These are phyloP conservation scores for Ogataea nitratoaversa DNA, from an alignment of 805 yeast species.

Conservation along the genomic window DNA sequence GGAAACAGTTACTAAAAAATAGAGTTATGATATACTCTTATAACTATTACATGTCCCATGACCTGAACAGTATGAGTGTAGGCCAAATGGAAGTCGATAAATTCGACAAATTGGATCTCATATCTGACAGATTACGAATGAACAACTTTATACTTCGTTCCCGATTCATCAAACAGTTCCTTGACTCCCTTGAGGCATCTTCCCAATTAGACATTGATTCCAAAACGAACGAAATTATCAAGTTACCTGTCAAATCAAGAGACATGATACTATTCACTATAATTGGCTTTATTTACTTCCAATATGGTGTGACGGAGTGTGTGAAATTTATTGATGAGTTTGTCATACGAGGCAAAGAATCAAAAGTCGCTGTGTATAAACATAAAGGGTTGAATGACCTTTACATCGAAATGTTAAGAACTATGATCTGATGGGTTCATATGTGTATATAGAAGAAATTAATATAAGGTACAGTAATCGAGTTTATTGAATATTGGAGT, in stretches of 20 bases:
- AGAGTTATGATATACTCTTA: background rate
- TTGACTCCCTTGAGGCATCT: background rate
- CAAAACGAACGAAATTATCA: conserved; percentile 8
- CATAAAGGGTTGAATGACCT: conserved; percentile 27
- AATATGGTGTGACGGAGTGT: conserved; percentile 18
- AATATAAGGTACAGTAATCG: background rate
- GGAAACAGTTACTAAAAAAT: background rate
- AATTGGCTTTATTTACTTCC: conserved; percentile 25
- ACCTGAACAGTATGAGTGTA: background rate
- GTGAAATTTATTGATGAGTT: conserved; percentile 25
- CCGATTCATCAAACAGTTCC: conserved; percentile 1
- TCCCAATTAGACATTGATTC: conserved; percentile 7
- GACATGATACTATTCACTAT: conserved; percentile 19
- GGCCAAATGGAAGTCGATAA: background rate
- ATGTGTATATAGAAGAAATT: background rate
- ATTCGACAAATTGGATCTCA: background rate
- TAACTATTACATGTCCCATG: background rate
- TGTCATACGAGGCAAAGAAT: conserved; percentile 22
- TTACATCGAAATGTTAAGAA: conserved; percentile 7
- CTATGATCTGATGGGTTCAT: background rate
- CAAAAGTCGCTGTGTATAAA: conserved; percentile 11
- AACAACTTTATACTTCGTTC: background rate
- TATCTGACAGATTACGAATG: background rate
- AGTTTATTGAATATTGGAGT: conserved; percentile 1
- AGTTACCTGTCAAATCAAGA: conserved; percentile 15